These are phyloP conservation scores for Lactifluus pinguis DNA, from an alignment of 768 basidiomycete genomes.

Conservation along the genomic window DNA sequence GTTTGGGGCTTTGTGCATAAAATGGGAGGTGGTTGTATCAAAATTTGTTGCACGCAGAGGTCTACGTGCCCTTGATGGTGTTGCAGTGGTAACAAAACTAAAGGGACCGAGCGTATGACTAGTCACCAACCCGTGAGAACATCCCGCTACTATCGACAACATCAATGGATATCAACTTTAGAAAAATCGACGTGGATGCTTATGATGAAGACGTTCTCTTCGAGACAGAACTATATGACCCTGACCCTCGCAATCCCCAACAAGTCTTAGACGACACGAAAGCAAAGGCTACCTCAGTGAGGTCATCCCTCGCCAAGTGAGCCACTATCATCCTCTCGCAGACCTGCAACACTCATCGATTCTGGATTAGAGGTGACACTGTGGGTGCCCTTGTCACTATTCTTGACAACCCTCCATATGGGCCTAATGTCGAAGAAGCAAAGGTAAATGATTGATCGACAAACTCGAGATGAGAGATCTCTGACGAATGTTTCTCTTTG, in stretches of 20 bases:
- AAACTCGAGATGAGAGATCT: not conserved
- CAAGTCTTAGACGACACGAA: conserved; percentile 71
- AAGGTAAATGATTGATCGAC: conserved; percentile 46
- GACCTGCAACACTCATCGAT: not conserved
- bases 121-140: not conserved
- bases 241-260: conserved; percentile 71
- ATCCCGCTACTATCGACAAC: not conserved
- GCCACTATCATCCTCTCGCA: conserved; percentile 23
- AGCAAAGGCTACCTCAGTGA: conserved; percentile 60
- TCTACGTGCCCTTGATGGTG: conserved; percentile 2
- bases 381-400: conserved; percentile 60
- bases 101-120: too few relatives aligned
- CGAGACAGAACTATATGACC: conserved; percentile 78
- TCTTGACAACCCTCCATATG: conserved; percentile 81
- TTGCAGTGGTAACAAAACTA: too few relatives aligned
- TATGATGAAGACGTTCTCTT: conserved; percentile 88
- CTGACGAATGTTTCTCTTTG: conserved; percentile 6
- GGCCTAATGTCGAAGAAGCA: conserved; percentile 78
- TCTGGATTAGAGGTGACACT: conserved; percentile 56
- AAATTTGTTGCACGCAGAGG: conserved; percentile 1
- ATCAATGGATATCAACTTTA: conserved; percentile 49
- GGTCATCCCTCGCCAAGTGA: conserved; percentile 66
- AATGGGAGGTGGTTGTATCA: conserved; percentile 27
- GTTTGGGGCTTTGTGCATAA: conserved; percentile 58
- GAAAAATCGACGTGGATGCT: conserved; percentile 90